Evolutionary conservation across 805 yeast species (phyloP).

Genomic region (Yamadazyma akitaensis): DNA sequence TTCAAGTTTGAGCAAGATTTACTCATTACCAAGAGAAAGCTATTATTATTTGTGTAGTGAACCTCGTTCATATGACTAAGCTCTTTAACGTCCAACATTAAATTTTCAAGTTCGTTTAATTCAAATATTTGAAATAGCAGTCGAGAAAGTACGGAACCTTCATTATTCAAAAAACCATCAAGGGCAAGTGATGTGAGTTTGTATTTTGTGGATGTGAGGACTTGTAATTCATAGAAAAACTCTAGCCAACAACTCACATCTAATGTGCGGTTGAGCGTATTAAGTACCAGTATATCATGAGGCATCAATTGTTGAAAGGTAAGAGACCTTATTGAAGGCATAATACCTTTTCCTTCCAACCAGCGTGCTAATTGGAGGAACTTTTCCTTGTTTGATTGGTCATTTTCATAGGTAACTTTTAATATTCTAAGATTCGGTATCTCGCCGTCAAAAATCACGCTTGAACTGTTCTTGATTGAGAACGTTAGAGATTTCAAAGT

Average conservation of each 20-base stretch:
- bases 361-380: constrained; percentile 12
- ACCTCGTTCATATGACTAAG: constrained; percentile 18
- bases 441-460: background rate
- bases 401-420: constrained; percentile 15
- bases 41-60: constrained; percentile 14
- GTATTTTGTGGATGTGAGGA: background rate
- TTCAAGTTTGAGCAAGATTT: constrained; percentile 10
- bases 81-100: constrained; percentile 20
- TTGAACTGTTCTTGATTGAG: background rate
- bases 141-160: constrained; percentile 11
- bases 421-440: constrained; percentile 14
- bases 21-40: constrained; percentile 13
- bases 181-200: constrained; percentile 12
- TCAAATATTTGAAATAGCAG: constrained; percentile 14
- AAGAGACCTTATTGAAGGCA: constrained; percentile 12
- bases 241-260: constrained; percentile 20
- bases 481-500: background rate
- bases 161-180: constrained; percentile 21
- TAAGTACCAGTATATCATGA: constrained; percentile 16
- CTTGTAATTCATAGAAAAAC: constrained; percentile 14
- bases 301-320: constrained; percentile 16
- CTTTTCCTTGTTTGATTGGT: background rate
- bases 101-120: constrained; percentile 12
- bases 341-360: constrained; percentile 3
- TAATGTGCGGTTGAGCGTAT: constrained; percentile 13